Percentiles rank a stretch among this genome's conserved stretches.
Conservation (phyloP, 2,329 filamentous ascomycete species). For the Exophiala lecanii-corni region DNA sequence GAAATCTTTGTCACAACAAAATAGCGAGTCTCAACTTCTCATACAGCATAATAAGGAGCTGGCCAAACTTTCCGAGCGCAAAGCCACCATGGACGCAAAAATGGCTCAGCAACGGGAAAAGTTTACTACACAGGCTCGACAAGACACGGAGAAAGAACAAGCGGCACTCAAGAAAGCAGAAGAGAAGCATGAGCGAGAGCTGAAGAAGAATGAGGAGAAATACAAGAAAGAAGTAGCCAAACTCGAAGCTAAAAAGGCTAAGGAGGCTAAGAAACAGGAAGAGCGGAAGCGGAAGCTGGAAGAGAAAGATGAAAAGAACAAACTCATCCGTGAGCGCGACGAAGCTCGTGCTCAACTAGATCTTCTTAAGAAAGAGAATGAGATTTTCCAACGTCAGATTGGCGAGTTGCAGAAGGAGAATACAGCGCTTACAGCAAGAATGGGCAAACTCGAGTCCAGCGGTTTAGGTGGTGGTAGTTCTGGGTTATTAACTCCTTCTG, state of each 20-base stretch:
- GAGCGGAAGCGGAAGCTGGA: slow-evolving; percentile 34
- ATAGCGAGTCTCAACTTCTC: slow-evolving; percentile 15
- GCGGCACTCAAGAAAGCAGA: slow-evolving; percentile 27
- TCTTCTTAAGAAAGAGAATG: slow-evolving; percentile 45
- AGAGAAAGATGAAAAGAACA: slow-evolving; percentile 39
- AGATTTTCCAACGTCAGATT: slow-evolving; percentile 39
- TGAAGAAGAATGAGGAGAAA: slow-evolving; percentile 30
- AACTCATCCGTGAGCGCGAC: slow-evolving; percentile 41
- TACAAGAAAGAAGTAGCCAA: slow-evolving; percentile 36
- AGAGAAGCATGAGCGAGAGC: slow-evolving; percentile 29
- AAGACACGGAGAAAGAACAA: slow-evolving; percentile 24
- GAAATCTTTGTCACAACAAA: slow-evolving; percentile 15
- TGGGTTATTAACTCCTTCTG: slow-evolving; percentile 5
- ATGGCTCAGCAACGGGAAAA: slow-evolving; percentile 33
- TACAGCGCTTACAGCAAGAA: slow-evolving; percentile 43
- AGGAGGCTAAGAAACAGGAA: slow-evolving; percentile 38
- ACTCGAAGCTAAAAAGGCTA: slow-evolving; percentile 38
- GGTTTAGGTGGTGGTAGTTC: slow-evolving; percentile 5
- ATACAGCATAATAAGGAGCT: slow-evolving; percentile 40
- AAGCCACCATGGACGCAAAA: slow-evolving; percentile 36
- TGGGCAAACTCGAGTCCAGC: slow-evolving; percentile 37
- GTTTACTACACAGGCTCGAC: slow-evolving; percentile 17
- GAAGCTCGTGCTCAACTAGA: slow-evolving; percentile 45
- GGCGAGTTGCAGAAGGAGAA: slow-evolving; percentile 56
- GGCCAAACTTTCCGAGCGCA: slow-evolving; percentile 38